Evolutionary conservation across 768 basidiomycete genomes (phyloP).

Genomic region (Rhodocollybia butyracea): DNA sequence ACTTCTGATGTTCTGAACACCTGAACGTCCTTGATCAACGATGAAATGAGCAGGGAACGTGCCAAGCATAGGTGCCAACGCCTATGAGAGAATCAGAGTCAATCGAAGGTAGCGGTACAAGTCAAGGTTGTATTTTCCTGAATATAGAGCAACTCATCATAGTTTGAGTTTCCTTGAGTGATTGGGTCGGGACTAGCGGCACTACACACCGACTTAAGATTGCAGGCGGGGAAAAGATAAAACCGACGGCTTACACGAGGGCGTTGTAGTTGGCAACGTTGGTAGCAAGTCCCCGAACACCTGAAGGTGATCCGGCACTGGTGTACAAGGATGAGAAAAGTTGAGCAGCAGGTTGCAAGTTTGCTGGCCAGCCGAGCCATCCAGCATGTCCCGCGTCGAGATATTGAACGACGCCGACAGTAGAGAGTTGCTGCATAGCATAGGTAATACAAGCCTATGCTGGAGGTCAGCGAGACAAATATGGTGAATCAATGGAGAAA

Average conservation of each 20-base stretch:
- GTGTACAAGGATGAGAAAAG: conserved; percentile 50
- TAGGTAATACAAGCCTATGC: conserved; percentile 45
- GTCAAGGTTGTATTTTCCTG: conserved; percentile 28
- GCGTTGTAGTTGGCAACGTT: conserved; percentile 50
- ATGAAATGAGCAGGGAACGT: conserved; percentile 59
- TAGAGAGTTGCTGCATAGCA: conserved; percentile 52
- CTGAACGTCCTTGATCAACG: conserved; percentile 65
- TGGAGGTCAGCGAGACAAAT: background rate
- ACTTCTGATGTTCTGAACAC: conserved; percentile 56
- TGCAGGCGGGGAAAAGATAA: background rate
- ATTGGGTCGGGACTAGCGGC: conserved; percentile 56
- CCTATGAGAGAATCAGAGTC: conserved; percentile 22
- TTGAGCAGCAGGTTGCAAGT: conserved; percentile 54
- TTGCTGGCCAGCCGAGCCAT: conserved; percentile 69
- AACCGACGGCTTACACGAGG: conserved; percentile 14
- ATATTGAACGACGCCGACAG: conserved; percentile 57
- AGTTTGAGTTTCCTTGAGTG: conserved; percentile 57
- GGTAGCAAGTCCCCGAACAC: conserved; percentile 61
- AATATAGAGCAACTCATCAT: conserved; percentile 60
- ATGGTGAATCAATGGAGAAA: too few species aligned
- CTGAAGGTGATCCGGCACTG: conserved; percentile 49
- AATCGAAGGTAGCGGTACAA: background rate
- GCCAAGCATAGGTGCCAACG: conserved; percentile 44
- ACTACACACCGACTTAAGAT: conserved; percentile 16
- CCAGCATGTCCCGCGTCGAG: conserved; percentile 63